Percentiles rank a stretch among this genome's conserved stretches.
These are phyloP conservation scores for Stachybotrys echinatus DNA, from an alignment of 2,329 filamentous ascomycete species.

Conservation along the genomic window DNA sequence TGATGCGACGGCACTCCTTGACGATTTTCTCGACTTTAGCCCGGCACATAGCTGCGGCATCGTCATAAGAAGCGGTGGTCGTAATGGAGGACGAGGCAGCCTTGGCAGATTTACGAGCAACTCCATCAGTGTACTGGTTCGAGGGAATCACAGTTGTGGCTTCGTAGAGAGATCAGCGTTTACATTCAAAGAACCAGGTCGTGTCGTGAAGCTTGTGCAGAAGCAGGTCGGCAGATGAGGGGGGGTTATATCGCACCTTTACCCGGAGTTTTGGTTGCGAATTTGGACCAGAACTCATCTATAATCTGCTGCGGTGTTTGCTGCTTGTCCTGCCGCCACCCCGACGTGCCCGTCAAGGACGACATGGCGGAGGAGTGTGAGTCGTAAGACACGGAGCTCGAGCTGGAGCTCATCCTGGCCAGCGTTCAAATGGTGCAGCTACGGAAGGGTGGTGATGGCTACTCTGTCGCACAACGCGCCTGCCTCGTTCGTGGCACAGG, in stretches of 20 bases:
- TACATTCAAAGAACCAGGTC: not conserved
- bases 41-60: slow-evolving; percentile 63
- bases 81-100: slow-evolving; percentile 46
- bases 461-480: too few relatives aligned
- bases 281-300: slow-evolving; percentile 69
- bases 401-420: too few relatives aligned
- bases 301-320: slow-evolving; percentile 63
- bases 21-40: slow-evolving; percentile 59
- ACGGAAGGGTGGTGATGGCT: too few relatives aligned
- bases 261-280: slow-evolving; percentile 64
- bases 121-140: slow-evolving; percentile 58
- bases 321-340: slow-evolving; percentile 28
- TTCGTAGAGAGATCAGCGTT: slow-evolving; percentile 20
- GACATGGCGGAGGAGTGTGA: not conserved
- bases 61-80: slow-evolving; percentile 64
- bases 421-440: too few relatives aligned
- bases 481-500: too few relatives aligned
- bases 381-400: not conserved
- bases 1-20: slow-evolving; percentile 65
- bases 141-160: slow-evolving; percentile 66
- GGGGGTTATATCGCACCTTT: too few relatives aligned
- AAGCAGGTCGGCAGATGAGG: not conserved
- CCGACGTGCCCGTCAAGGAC: not conserved
- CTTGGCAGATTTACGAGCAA: slow-evolving; percentile 50
- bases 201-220: not conserved